Evolutionary conservation across 495 filamentous ascomycete genomes (phyloP).

Genomic region (Daldinia decipiens): DNA sequence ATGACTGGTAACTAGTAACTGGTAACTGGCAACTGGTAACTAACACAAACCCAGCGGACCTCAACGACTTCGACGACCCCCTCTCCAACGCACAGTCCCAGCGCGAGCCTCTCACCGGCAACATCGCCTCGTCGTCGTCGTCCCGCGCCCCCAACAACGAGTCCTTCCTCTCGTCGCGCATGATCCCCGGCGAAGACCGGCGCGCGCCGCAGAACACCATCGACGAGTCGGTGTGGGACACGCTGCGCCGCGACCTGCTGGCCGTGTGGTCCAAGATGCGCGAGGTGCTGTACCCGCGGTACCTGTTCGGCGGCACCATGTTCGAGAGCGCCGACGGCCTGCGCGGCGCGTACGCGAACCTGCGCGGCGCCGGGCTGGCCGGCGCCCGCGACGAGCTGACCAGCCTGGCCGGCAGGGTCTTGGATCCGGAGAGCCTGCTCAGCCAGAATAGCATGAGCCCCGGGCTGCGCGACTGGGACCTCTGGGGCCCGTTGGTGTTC

Average conservation of each 20-base stretch:
- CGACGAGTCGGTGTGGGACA: slow-evolving; percentile 97
- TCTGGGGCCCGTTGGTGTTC: slow-evolving; percentile 96
- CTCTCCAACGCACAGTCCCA: slow-evolving; percentile 69
- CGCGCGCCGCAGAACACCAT: slow-evolving; percentile 91
- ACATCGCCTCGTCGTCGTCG: slow-evolving; percentile 67
- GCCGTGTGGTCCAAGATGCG: slow-evolving; percentile 98
- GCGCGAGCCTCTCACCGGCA: slow-evolving; percentile 80
- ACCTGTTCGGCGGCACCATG: slow-evolving; percentile 84
- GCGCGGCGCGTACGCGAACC: slow-evolving; percentile 63
- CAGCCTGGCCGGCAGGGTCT: slow-evolving; percentile 65
- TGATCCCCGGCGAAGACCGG: slow-evolving; percentile 89
- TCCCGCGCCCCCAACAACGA: slow-evolving; percentile 64
- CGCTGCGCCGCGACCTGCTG: slow-evolving; percentile 85
- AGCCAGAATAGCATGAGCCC: slow-evolving; percentile 83
- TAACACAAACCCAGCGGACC: slow-evolving; percentile 63
- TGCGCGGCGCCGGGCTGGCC: slow-evolving; percentile 59
- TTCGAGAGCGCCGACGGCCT: slow-evolving; percentile 66
- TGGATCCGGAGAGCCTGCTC: slow-evolving; percentile 72
- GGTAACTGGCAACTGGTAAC: neutral
- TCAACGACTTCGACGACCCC: slow-evolving; percentile 95
- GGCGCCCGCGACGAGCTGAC: slow-evolving; percentile 71
- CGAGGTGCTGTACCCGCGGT: slow-evolving; percentile 97
- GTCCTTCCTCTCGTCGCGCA: slow-evolving; percentile 83
- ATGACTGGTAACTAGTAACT: no score
- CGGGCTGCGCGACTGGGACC: slow-evolving; percentile 93